Conservation (phyloP, 768 basidiomycete species). For the Suillus subalutaceus region DNA sequence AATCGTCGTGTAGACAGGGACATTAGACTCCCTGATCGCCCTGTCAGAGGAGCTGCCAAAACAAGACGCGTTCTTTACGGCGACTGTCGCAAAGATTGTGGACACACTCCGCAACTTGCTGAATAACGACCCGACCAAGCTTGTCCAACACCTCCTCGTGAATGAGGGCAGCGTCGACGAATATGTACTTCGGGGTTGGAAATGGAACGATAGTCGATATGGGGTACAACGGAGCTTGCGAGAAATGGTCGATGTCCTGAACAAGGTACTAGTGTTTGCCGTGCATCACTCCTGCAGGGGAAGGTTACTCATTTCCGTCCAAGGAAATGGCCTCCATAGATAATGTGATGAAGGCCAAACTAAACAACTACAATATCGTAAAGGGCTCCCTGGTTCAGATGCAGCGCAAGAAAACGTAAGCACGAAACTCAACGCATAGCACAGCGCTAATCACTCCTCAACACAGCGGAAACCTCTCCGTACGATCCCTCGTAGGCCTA, state of each 20-base stretch:
- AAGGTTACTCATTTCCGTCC: constrained; percentile 17
- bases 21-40: constrained; percentile 83
- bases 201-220: constrained; percentile 94
- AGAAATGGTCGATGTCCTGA: constrained; percentile 84
- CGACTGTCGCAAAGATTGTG: constrained; percentile 87
- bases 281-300: constrained; percentile 1
- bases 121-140: constrained; percentile 81
- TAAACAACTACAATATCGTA: constrained; percentile 89
- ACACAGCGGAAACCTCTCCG: constrained; percentile 90
- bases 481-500: constrained; percentile 82
- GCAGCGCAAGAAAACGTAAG: constrained; percentile 92
- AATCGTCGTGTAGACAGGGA: constrained; percentile 72
- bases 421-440: constrained; percentile 11
- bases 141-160: constrained; percentile 74
- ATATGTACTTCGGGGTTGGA: constrained; percentile 82
- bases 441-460: neutral
- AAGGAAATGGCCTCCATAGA: constrained; percentile 97
- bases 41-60: constrained; percentile 94
- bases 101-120: constrained; percentile 90
- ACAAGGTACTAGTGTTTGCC: constrained; percentile 59
- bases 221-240: constrained; percentile 77
- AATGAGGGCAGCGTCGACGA: constrained; percentile 80
- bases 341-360: constrained; percentile 89
- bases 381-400: constrained; percentile 91
- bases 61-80: constrained; percentile 85